These are phyloP conservation scores for Adiantum capillusveneris DNA, from an alignment of 75 land plant species.

Conservation along the genomic window DNA sequence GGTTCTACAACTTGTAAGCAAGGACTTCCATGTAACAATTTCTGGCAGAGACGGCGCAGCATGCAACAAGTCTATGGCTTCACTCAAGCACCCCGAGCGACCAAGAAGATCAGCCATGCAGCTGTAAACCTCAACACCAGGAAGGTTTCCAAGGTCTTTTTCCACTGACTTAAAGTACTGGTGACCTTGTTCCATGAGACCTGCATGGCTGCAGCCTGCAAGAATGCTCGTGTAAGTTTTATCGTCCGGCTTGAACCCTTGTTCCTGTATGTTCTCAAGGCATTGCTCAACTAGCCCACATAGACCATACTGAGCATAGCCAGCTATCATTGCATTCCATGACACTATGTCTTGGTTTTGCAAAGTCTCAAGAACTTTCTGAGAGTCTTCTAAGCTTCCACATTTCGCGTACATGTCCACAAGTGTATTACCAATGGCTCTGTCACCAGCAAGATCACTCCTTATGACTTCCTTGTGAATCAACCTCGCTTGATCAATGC, in stretches of 20 bases:
- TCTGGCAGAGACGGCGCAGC: conserved; percentile 31
- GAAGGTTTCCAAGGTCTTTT: conserved; percentile 4
- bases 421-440: conserved; percentile 47
- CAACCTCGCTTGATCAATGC: conserved; percentile 35
- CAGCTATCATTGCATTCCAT: conserved; percentile 20
- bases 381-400: conserved; percentile 15
- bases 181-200: conserved; percentile 17
- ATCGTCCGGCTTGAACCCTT: conserved; percentile 21
- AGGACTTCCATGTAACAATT: conserved; percentile 16
- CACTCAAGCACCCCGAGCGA: conserved; percentile 20
- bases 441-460: conserved; percentile 38
- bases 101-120: conserved; percentile 35
- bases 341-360: conserved; percentile 6
- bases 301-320: conserved; percentile 17
- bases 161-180: conserved; percentile 10
- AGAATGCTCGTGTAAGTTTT: conserved; percentile 26
- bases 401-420: conserved; percentile 40
- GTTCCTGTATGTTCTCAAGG: conserved; percentile 8
- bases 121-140: conserved; percentile 22
- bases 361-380: conserved; percentile 7
- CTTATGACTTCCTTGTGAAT: conserved; percentile 48
- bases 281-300: conserved; percentile 6
- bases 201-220: conserved; percentile 27
- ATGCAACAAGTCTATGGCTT: conserved; percentile 14
- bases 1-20: conserved; percentile 25